Base-by-base conservation (phyloP, 2,329 filamentous ascomycete species). In the Trichoderma pleuroti region DNA sequence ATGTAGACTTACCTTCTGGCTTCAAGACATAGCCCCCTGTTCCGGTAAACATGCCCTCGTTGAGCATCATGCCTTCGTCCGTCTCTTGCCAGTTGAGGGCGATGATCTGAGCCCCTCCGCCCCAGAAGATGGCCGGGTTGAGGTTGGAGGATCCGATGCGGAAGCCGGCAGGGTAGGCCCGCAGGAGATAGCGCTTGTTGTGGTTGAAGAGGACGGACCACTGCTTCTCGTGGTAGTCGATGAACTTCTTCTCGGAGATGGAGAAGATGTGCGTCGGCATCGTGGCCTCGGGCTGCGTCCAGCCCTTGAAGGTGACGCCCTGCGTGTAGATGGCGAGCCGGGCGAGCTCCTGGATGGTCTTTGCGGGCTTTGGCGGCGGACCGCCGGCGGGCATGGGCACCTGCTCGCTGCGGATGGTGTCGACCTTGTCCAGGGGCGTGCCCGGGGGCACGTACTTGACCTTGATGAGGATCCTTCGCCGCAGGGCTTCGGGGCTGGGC, bases 61-160 rank as follows among this genome's bases (percentile, higher is more conserved):
- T 98, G 16, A 97, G 86, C 95, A 98, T 98, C 91, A 97, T 97
- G 36, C 93, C 94, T 75, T 93, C 91, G 76, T 98, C 94, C 80
- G 92, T 90, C 72, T 90, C 91, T 80, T 98, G 94, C 93, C 94
- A 98, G 81, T 98, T 98, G 72, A 98, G 84, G 0, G 94, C 94
- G 1, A 97, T 93, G 75, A 98, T 91, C 80, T 98, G 94, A 4
- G 97, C 91, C 16, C 94, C 94, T 74, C 93, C 91, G 36, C 93
- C 87, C 94, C 94, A 98, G 80, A 94, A 96, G 4, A 91, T 86
- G 1, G 90, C 88, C 5, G 95, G 94, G 75, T 97, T 93, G 14
- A 97, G 85, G 77, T 98, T 98, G 1, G 93, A 96, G 0, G 93
- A 97, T 72, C 88, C 86, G 66, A 98, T 90, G 8, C 94, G 89